phyloP scores from a whole-genome alignment of 495 filamentous ascomycete genomes.

The Aspergillus ellipticus region DNA sequence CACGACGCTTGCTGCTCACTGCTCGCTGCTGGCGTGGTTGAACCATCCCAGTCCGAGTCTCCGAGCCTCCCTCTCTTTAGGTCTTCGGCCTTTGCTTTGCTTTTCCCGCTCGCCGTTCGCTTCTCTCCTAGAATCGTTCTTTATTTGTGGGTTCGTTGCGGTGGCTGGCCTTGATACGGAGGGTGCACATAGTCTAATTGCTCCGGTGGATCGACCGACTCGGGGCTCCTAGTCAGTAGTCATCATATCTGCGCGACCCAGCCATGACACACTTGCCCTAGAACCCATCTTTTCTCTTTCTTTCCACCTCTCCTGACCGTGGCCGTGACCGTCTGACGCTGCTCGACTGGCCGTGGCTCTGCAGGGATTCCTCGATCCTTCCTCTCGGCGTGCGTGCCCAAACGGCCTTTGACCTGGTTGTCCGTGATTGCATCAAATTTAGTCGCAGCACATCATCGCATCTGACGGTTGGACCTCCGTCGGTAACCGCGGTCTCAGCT shows the following conservation, averaged over 20 bases:
- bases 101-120: neutral
- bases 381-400: neutral
- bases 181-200: too few relatives aligned
- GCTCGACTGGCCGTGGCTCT: neutral
- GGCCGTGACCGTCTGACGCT: neutral
- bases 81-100: too few relatives aligned
- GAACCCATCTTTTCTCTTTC: neutral
- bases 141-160: too few relatives aligned
- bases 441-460: conserved; percentile 35
- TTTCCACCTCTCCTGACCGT: neutral
- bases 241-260: neutral
- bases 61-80: too few relatives aligned
- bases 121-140: conserved; percentile 3
- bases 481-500: conserved; percentile 17
- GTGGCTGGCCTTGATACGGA: too few relatives aligned
- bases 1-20: too few relatives aligned
- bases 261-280: neutral
- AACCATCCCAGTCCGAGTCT: too few relatives aligned
- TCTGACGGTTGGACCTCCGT: conserved; percentile 9
- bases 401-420: conserved; percentile 8
- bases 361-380: neutral
- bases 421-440: conserved; percentile 35
- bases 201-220: too few relatives aligned
- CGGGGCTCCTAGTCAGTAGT: too few relatives aligned
- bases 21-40: too few relatives aligned